A percentile compares a stretch with the other conserved stretches of the same genome.
Evolutionary conservation across 176 grass and related monocot genomes (phyloP).

Genomic region (Triticum aestivum): IWGSC_CS_RefSeq_v2.1 NC_057797.1:699039182-699039681

Average conservation of each 20-base stretch:
- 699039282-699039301: constrained; percentile 59
- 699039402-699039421: constrained; percentile 63
- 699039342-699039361: constrained; percentile 11
- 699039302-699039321: constrained; percentile 35
- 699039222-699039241: constrained; percentile 40
- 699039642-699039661: no score
- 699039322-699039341: constrained; percentile 9
- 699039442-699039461: constrained; percentile 76
- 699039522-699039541: constrained; percentile 62
- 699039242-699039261: constrained; percentile 63
- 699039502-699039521: constrained; percentile 76
- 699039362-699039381: constrained; percentile 19
- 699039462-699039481: constrained; percentile 79
- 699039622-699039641: not conserved
- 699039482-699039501: constrained; percentile 76
- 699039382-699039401: constrained; percentile 88
- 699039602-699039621: constrained; percentile 32
- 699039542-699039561: constrained; percentile 60
- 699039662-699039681: not conserved
- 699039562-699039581: constrained; percentile 39
- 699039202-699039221: constrained; percentile 44
- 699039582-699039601: constrained; percentile 53
- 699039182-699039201: constrained; percentile 28
- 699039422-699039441: constrained; percentile 65
- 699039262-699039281: constrained; percentile 68